A percentile compares a stretch with the other conserved stretches of the same genome.
phyloP scores from a whole-genome alignment of 306 rosid genomes.

The Morella rubra region DNA sequence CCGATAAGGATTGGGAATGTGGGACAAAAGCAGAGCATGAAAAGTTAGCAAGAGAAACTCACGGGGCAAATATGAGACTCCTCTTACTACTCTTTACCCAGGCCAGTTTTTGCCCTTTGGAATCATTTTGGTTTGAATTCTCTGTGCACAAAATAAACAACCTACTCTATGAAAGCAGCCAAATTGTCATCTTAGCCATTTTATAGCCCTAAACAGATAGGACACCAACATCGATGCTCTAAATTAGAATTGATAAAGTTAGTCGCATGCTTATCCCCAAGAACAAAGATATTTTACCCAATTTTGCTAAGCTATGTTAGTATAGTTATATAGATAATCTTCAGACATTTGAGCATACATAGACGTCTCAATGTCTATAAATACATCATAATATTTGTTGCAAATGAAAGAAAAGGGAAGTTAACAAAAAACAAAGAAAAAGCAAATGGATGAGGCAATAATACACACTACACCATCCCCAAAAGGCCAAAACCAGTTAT shows the following conservation, averaged over 20 bases:
- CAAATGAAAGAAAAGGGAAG: background rate
- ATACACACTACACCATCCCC: background rate
- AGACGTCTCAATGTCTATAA: slow-evolving; percentile 20
- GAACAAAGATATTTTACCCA: background rate
- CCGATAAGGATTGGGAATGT: too few species aligned
- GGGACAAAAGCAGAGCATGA: background rate
- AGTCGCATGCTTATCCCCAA: background rate
- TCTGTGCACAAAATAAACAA: too few species aligned
- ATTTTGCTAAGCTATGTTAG: background rate
- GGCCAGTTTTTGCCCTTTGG: too few species aligned
- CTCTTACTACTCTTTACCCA: too few species aligned
- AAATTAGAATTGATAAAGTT: background rate
- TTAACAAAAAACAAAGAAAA: background rate
- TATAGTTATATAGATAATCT: background rate
- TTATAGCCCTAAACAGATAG: too few species aligned
- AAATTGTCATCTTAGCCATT: background rate
- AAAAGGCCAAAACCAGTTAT: background rate
- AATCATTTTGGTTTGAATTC: too few species aligned
- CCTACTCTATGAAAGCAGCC: background rate
- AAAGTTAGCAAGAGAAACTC: background rate
- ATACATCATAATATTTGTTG: background rate
- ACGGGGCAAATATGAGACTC: background rate
- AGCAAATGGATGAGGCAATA: too few species aligned
- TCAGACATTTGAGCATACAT: slow-evolving; percentile 1
- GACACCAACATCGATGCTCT: too few species aligned